Percentiles rank a stretch among this genome's conserved stretches.
Conservation (phyloP, 2,329 filamentous ascomycete species). For the Apiospora arundinis region DNA sequence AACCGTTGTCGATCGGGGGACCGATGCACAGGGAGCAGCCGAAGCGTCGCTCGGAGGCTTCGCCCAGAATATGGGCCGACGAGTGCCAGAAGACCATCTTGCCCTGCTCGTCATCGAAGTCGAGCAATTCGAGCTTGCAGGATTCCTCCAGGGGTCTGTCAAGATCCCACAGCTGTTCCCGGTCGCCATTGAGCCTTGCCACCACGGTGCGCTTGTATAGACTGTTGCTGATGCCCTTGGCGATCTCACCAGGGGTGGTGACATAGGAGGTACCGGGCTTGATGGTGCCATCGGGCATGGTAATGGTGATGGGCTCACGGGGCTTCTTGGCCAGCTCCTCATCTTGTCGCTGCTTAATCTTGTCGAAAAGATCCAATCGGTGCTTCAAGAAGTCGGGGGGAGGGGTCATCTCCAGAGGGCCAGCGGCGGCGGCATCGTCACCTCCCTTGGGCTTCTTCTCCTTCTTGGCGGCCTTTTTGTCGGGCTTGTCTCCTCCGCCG, state of each 20-base stretch:
- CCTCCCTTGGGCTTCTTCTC: conserved; percentile 56
- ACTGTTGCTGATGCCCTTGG: conserved; percentile 82
- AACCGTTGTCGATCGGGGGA: conserved; percentile 87
- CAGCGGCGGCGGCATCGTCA: conserved; percentile 46
- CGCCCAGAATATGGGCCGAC: conserved; percentile 93
- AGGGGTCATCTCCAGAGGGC: conserved; percentile 55
- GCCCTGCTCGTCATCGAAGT: conserved; percentile 76
- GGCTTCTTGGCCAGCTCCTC: conserved; percentile 75
- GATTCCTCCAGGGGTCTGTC: conserved; percentile 87
- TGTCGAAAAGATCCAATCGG: conserved; percentile 86
- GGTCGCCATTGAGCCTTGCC: conserved; percentile 77
- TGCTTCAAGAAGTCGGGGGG: conserved; percentile 81
- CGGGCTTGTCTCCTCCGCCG: conserved; percentile 42
- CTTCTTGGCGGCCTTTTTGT: conserved; percentile 41
- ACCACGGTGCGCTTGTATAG: conserved; percentile 87
- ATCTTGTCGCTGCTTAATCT: conserved; percentile 83
- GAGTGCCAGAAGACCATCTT: conserved; percentile 99
- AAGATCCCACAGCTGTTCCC: conserved; percentile 84
- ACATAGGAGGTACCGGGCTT: conserved; percentile 85
- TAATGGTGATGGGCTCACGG: conserved; percentile 76
- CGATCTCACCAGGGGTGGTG: conserved; percentile 83
- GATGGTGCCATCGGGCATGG: conserved; percentile 73
- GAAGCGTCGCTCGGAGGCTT: conserved; percentile 88
- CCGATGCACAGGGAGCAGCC: conserved; percentile 94
- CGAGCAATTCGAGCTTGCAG: conserved; percentile 83